Base-by-base conservation (phyloP, 345 rosid species). In the Tarenaya hassleriana region DNA sequence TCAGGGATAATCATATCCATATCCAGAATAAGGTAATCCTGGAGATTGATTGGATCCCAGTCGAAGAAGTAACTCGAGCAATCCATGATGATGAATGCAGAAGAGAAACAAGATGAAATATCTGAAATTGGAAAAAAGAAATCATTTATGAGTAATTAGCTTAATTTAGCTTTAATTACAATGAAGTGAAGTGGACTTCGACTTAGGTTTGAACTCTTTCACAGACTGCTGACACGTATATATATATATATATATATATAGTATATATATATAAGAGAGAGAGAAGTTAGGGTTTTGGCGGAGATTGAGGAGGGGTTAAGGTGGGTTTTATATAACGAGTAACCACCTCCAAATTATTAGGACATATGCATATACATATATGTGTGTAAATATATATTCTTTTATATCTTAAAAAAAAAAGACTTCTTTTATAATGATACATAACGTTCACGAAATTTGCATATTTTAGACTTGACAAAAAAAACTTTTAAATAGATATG, bases 41-140 rank as follows among this genome's bases (percentile, higher is more conserved):
- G 58, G 52, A 64, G 63, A 57, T 64, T 58, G 44, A 35, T 42
- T 38, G 34, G 54, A 58, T 65, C 69, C 38, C 34, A 58, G 59
- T 58, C 38, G 16, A 45, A 58, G 20, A 44, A 52, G 59, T 65
- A 49, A 58, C 64, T 65, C 52, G 57, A 65, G 58, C 64, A 65
- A 45, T 58, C 59, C 69, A 58, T 58, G 11, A 54, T 12, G 8
- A 42, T 2, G 35, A 51, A 21, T 38, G 69, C 18, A 4, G 33
- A 50, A 29, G 40, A 35, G 13, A n/a, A 35, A 35, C 1, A 34
- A 11, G 17, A 50, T 56, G 52, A 50, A 50, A 64, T n/a, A n/a
- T 52, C 63, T 64, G 59, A 35, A 29, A 14, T 27, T 34, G 34
- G 10, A 10, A 38, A 54, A 27, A 6, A 41, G 47, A 37, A 58